phyloP scores from a whole-genome alignment of 2,329 filamentous ascomycete genomes.

The Delphinella strobiligena region DNA sequence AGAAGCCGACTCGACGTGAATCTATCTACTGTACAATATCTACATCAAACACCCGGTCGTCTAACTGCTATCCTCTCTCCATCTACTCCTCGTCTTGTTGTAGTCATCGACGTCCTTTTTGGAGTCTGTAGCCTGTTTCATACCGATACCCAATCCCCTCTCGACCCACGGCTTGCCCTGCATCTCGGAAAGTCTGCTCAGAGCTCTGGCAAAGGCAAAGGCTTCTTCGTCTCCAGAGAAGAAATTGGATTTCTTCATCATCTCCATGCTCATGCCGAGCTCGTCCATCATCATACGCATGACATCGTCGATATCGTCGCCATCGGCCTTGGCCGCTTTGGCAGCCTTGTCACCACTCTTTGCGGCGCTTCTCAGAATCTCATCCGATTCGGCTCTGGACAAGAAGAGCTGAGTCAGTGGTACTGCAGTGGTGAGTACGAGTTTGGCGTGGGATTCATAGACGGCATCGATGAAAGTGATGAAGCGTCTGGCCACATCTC shows the following conservation, averaged over 20 bases:
- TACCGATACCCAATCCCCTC: constrained; percentile 53
- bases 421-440: constrained; percentile 82
- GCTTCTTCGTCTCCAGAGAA: constrained; percentile 94
- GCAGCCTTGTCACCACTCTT: constrained; percentile 15
- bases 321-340: constrained; percentile 15
- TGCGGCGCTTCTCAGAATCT: constrained; percentile 29
- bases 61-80: constrained; percentile 58
- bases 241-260: constrained; percentile 72
- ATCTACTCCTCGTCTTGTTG: constrained; percentile 52
- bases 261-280: constrained; percentile 69
- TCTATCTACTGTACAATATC: too few species aligned
- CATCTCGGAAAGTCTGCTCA: constrained; percentile 83
- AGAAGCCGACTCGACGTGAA: too few species aligned
- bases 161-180: constrained; percentile 92
- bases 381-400: constrained; percentile 27
- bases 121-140: constrained; percentile 53
- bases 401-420: constrained; percentile 72
- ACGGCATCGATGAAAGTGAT: constrained; percentile 97
- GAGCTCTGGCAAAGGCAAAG: constrained; percentile 85
- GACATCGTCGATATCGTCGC: constrained; percentile 47
- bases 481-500: constrained; percentile 82
- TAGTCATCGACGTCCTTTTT: constrained; percentile 54
- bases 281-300: constrained; percentile 82
- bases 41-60: too few species aligned
- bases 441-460: constrained; percentile 85